Conservation (phyloP, 139 green algal genomes). For the Pseudopediastrum boryanum region DNA sequence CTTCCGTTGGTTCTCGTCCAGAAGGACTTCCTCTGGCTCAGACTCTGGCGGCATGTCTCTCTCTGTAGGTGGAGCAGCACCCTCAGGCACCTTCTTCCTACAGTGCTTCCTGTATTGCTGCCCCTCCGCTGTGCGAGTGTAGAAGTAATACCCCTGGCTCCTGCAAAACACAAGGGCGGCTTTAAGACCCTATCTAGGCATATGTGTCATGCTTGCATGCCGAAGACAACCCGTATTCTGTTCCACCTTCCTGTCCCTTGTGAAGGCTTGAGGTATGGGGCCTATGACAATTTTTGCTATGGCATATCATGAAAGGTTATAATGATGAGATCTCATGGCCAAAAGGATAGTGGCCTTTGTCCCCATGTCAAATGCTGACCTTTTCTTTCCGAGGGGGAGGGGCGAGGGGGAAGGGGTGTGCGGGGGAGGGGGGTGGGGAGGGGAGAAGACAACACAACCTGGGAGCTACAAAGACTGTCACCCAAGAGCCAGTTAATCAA, state of each 20-base stretch:
- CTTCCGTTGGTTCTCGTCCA: constrained; percentile 58
- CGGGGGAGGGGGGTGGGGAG: too few species aligned
- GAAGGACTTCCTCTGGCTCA: constrained; percentile 38
- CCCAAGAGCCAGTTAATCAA: too few species aligned
- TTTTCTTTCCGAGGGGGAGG: too few species aligned
- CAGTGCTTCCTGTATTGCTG: constrained; percentile 72
- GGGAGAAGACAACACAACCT: too few species aligned
- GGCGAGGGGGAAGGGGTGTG: too few species aligned
- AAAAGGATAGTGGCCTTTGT: not conserved
- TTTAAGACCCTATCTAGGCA: not conserved
- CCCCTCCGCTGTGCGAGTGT: constrained; percentile 76
- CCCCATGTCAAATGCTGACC: not conserved
- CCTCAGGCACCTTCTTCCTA: constrained; percentile 50
- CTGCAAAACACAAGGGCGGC: constrained; percentile 31
- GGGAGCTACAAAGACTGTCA: too few species aligned
- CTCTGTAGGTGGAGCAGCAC: constrained; percentile 37
- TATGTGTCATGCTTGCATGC: not conserved
- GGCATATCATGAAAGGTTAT: too few species aligned
- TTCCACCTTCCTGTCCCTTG: not conserved
- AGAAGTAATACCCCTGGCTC: constrained; percentile 74
- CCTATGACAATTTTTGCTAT: constrained; percentile 4
- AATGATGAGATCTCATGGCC: not conserved
- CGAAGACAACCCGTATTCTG: too few species aligned
- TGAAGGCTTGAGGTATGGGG: not conserved
- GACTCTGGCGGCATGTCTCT: constrained; percentile 49